phyloP scores from a whole-genome alignment of 1,139 yeast genomes.

The Geotrichum citri-aurantii region DNA sequence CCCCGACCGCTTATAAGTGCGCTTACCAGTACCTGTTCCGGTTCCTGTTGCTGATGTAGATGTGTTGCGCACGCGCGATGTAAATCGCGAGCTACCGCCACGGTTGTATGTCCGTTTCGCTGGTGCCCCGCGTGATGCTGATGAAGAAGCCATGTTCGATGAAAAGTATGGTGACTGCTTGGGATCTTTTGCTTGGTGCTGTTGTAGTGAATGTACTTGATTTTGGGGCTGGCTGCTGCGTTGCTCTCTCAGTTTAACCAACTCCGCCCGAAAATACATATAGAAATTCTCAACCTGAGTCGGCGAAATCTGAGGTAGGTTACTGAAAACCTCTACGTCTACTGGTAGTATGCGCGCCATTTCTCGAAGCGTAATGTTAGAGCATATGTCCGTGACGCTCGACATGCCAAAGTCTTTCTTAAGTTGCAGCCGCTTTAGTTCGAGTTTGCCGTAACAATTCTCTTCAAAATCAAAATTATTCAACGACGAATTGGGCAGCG shows the following conservation, averaged over 20 bases:
- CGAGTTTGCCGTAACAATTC: slow-evolving; percentile 21
- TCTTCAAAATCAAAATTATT: slow-evolving; percentile 13
- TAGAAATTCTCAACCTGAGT: slow-evolving; percentile 18
- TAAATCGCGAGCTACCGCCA: neutral
- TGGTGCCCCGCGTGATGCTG: neutral
- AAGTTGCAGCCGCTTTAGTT: slow-evolving; percentile 13
- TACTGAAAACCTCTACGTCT: slow-evolving; percentile 16
- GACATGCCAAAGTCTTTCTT: slow-evolving; percentile 13
- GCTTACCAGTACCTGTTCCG: neutral
- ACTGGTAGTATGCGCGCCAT: slow-evolving; percentile 19
- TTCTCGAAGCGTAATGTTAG: slow-evolving; percentile 20
- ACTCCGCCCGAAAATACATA: slow-evolving; percentile 18
- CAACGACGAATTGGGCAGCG: neutral
- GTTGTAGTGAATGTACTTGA: neutral
- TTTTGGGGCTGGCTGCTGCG: neutral
- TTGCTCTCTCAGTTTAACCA: slow-evolving; percentile 15
- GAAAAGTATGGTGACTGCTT: slow-evolving; percentile 1
- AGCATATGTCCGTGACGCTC: slow-evolving; percentile 20
- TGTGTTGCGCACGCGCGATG: neutral
- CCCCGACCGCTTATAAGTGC: neutral
- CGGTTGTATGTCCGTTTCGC: neutral
- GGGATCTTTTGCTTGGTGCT: neutral
- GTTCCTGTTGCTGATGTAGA: neutral
- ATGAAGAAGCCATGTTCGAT: neutral
- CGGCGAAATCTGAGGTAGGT: slow-evolving; percentile 18